Conservation (phyloP, 2,329 filamentous ascomycete genomes). For the Pseudocercospora fijiensis region DNA sequence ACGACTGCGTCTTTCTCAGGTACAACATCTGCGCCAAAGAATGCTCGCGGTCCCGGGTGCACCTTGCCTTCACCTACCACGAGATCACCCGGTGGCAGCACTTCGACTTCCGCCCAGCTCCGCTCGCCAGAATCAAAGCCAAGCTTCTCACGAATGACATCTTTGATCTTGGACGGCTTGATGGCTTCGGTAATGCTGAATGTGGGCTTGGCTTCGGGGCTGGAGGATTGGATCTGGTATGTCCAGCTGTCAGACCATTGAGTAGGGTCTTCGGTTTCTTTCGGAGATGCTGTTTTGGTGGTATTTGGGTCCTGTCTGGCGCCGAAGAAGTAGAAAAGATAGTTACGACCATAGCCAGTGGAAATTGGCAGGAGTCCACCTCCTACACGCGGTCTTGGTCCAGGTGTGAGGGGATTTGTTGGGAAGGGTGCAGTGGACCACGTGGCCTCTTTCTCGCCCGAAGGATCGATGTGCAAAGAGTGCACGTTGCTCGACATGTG, state of each 20-base stretch:
- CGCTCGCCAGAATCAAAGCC: conserved; percentile 44
- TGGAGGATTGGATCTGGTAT: conserved; percentile 44
- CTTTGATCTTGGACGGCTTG: conserved; percentile 48
- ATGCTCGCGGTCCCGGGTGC: conserved; percentile 46
- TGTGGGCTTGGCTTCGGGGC: conserved; percentile 31
- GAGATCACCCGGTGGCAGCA: conserved; percentile 39
- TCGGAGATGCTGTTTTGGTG: conserved; percentile 22
- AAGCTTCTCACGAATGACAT: conserved; percentile 43
- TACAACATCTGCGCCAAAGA: conserved; percentile 43
- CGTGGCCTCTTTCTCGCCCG: conserved; percentile 31
- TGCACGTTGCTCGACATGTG: conserved; percentile 36
- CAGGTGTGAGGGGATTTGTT: conserved; percentile 46
- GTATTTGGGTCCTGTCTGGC: conserved; percentile 23
- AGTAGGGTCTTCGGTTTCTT: conserved; percentile 25
- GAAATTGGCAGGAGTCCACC: conserved; percentile 44
- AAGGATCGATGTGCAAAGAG: conserved; percentile 17
- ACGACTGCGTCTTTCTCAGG: conserved; percentile 41
- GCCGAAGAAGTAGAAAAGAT: conserved; percentile 47
- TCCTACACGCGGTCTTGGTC: conserved; percentile 42
- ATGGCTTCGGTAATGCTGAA: conserved; percentile 33
- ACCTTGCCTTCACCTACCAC: conserved; percentile 43
- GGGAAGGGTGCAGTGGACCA: conserved; percentile 46
- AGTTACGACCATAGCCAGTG: conserved; percentile 48
- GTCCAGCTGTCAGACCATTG: conserved; percentile 47
- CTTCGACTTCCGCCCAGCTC: conserved; percentile 46